Evolutionary conservation across 352 stramenopile genomes (phyloP).

Genomic region (Aphanomyces astaci): DNA sequence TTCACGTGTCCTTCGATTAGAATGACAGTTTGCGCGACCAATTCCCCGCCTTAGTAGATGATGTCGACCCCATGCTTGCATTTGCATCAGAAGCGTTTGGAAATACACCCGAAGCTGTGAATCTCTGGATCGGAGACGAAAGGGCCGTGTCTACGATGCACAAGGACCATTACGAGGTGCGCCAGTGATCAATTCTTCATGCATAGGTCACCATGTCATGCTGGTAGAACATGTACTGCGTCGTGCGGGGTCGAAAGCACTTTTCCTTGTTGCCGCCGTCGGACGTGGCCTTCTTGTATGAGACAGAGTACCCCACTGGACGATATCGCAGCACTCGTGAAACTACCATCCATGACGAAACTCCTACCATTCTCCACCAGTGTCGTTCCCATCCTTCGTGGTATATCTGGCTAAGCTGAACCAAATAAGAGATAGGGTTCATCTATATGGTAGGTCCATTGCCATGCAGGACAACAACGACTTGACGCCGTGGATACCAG

Average conservation of each 20-base stretch:
- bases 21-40: constrained; percentile 72
- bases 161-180: constrained; percentile 96
- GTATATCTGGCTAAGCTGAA: constrained; percentile 29
- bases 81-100: constrained; percentile 62
- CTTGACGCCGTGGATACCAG: constrained; percentile 69
- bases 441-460: too few species aligned
- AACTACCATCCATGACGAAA: not conserved
- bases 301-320: constrained; percentile 54
- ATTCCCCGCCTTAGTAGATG: constrained; percentile 51
- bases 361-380: not conserved
- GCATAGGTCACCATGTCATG: not conserved
- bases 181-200: not conserved
- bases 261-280: constrained; percentile 89
- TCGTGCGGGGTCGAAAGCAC: constrained; percentile 92
- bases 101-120: constrained; percentile 84
- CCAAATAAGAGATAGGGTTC: too few species aligned
- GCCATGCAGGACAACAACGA: constrained; percentile 37
- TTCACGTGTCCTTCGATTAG: constrained; percentile 27
- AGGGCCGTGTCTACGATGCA: constrained; percentile 92
- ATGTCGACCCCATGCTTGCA: constrained; percentile 52
- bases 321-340: constrained; percentile 39
- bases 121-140: constrained; percentile 98
- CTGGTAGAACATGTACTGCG: constrained; percentile 94
- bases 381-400: constrained; percentile 32
- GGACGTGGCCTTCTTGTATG: constrained; percentile 85